Conservation (phyloP, 108 stramenopile species). For the Skeletonema costatum region DNA sequence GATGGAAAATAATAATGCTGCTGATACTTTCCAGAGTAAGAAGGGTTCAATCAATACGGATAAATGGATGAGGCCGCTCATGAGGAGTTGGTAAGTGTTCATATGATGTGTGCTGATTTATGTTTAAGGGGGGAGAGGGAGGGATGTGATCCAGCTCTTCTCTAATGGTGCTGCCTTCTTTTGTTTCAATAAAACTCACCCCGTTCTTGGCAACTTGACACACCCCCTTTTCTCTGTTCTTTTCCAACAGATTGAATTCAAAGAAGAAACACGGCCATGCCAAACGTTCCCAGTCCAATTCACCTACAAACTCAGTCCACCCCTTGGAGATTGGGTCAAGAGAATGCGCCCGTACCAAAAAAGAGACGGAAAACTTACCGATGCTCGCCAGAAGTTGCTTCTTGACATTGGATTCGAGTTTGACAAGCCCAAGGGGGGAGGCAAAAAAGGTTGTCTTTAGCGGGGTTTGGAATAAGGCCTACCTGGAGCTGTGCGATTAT, state of each 20-base stretch:
- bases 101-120: not conserved
- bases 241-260: not conserved
- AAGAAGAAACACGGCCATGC: slow-evolving; percentile 22
- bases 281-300: slow-evolving; percentile 7
- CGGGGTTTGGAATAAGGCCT: slow-evolving; percentile 7
- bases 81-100: slow-evolving; percentile 9
- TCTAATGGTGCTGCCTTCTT: not conserved
- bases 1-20: not conserved
- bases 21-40: not conserved
- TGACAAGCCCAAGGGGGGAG: not conserved
- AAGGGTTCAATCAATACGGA: not conserved
- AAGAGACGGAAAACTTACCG: slow-evolving; percentile 1
- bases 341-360: slow-evolving; percentile 7
- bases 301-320: slow-evolving; percentile 13
- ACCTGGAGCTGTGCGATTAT: slow-evolving; percentile 5
- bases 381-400: not conserved
- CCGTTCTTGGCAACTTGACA: not conserved
- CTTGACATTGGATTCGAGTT: slow-evolving; percentile 18
- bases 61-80: slow-evolving; percentile 6
- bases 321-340: slow-evolving; percentile 16
- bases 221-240: not conserved
- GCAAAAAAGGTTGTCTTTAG: slow-evolving; percentile 7
- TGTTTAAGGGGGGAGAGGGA: not conserved
- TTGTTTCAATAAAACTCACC: not conserved
- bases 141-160: too few species aligned